phyloP scores from a whole-genome alignment of 2,329 filamentous ascomycete species.

The Ophiostoma montium region DNA sequence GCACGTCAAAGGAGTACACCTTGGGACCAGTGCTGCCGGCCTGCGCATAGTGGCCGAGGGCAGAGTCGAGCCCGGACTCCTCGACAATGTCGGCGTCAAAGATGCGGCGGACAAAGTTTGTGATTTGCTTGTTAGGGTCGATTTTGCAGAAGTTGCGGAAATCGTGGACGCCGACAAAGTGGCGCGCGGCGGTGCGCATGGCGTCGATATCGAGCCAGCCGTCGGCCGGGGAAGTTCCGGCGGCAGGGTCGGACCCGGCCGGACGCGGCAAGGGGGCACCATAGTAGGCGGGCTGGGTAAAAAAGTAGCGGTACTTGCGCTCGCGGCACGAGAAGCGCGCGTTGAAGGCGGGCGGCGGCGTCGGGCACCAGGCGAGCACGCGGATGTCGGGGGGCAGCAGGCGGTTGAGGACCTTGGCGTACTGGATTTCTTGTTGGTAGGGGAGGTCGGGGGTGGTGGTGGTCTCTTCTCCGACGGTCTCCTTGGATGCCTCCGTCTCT shows the following conservation, averaged over 20 bases:
- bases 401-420: slow-evolving; percentile 71
- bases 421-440: slow-evolving; percentile 50
- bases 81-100: slow-evolving; percentile 68
- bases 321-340: slow-evolving; percentile 89
- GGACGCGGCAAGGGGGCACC: slow-evolving; percentile 36
- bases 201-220: slow-evolving; percentile 79
- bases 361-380: slow-evolving; percentile 83
- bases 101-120: slow-evolving; percentile 66
- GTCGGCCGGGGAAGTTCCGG: slow-evolving; percentile 35
- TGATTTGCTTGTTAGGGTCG: slow-evolving; percentile 78
- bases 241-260: slow-evolving; percentile 20
- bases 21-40: slow-evolving; percentile 32
- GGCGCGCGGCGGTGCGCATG: slow-evolving; percentile 70
- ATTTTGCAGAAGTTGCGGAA: slow-evolving; percentile 97
- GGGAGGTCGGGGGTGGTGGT: background rate
- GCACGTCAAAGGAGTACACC: slow-evolving; percentile 76
- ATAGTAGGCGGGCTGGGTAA: slow-evolving; percentile 84
- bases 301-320: slow-evolving; percentile 90
- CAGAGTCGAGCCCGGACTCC: slow-evolving; percentile 39
- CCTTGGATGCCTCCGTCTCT: slow-evolving; percentile 5
- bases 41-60: slow-evolving; percentile 38
- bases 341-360: slow-evolving; percentile 65
- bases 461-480: too few relatives aligned
- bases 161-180: slow-evolving; percentile 74
- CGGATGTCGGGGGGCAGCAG: slow-evolving; percentile 82